These are phyloP conservation scores for Vigna mungo DNA, from an alignment of 306 rosid species.

Conservation along the genomic window DNA sequence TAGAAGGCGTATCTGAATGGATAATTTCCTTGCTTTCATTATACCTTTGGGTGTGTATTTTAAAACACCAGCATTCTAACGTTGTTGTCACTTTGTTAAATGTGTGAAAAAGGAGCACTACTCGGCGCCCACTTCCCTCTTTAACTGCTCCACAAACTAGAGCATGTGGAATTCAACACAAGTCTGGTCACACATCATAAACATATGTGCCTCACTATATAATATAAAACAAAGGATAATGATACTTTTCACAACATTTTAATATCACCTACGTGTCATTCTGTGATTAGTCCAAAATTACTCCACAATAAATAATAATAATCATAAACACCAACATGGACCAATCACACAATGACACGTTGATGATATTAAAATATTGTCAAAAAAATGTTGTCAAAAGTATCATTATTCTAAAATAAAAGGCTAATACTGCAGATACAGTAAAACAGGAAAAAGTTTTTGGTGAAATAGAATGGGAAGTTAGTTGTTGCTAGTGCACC, in stretches of 20 bases:
- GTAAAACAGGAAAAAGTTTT: neutral
- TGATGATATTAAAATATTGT: too few species aligned
- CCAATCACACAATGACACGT: too few species aligned
- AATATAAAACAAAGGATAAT: neutral
- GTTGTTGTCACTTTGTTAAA: conserved; percentile 13
- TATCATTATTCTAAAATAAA: too few species aligned
- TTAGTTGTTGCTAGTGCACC: conserved; percentile 43
- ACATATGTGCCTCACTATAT: neutral
- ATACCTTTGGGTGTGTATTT: conserved; percentile 39
- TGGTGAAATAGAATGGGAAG: conserved; percentile 35
- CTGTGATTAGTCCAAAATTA: too few species aligned
- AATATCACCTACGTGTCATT: too few species aligned
- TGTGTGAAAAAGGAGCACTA: conserved; percentile 2
- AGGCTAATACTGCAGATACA: neutral
- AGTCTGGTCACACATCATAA: conserved; percentile 20
- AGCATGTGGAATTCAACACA: conserved; percentile 53
- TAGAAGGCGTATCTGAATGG: conserved; percentile 25
- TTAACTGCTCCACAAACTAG: conserved; percentile 39
- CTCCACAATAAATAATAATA: too few species aligned
- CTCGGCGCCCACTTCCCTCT: conserved; percentile 13
- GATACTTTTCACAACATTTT: too few species aligned
- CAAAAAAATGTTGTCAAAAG: too few species aligned
- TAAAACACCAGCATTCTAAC: conserved; percentile 25
- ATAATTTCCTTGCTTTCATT: conserved; percentile 32
- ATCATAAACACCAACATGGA: too few species aligned